Evolutionary conservation across 148 eudicot species (phyloP).

Genomic region (Vaccinium myrtillus): DNA sequence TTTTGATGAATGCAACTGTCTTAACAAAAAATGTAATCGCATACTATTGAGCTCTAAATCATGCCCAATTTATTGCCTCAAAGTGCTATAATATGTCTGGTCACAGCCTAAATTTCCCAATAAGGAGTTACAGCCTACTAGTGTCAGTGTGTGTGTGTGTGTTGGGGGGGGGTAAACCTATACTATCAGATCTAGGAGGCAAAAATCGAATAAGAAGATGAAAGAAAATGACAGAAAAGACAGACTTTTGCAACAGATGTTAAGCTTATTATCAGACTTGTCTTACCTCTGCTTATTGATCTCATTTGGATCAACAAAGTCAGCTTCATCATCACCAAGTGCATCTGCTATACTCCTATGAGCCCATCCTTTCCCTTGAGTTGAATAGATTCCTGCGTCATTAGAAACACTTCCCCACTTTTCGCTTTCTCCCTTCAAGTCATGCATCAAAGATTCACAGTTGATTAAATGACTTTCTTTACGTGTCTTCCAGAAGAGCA

Average conservation of each 20-base stretch:
- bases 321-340: conserved; percentile 95
- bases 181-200: not conserved
- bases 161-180: not conserved
- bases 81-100: not conserved
- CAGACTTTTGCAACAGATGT: not conserved
- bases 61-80: not conserved
- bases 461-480: conserved; percentile 84
- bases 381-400: conserved; percentile 44
- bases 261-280: not conserved
- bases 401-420: conserved; percentile 36
- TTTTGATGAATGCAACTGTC: not conserved
- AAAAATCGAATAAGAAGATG: not conserved
- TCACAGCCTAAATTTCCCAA: not conserved
- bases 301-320: conserved; percentile 43
- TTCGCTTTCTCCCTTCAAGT: conserved; percentile 52
- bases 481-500: conserved; percentile 83
- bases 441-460: conserved; percentile 61
- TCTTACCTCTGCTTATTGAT: conserved; percentile 51
- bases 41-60: not conserved
- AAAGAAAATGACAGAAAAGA: not conserved
- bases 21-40: not conserved
- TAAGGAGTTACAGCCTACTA: not conserved
- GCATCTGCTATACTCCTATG: conserved; percentile 89
- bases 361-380: conserved; percentile 42
- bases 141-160: no score